A percentile compares a stretch with the other conserved stretches of the same genome.
Evolutionary conservation across 768 basidiomycete species (phyloP).

Genomic region (Russula virescens): DNA sequence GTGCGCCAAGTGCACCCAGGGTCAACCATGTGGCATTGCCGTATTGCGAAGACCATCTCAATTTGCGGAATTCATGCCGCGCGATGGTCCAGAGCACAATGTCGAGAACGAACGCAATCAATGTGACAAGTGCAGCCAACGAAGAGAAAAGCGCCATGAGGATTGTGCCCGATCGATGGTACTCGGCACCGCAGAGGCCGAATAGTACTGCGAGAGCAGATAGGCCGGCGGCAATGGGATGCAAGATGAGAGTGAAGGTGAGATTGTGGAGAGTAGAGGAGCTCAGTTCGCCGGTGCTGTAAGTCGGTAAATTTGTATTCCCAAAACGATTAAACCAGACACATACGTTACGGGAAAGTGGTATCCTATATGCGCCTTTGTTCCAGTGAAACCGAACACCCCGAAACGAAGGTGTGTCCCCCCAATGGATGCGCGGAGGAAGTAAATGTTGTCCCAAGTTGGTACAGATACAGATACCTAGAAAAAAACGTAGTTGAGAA

Average conservation of each 20-base stretch:
- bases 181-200: conserved; percentile 58
- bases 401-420: conserved; percentile 51
- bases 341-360: conserved; percentile 46
- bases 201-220: conserved; percentile 60
- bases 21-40: conserved; percentile 84
- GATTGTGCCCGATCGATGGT: conserved; percentile 66
- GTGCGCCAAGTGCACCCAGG: conserved; percentile 63
- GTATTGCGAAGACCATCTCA: conserved; percentile 46
- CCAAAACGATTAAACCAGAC: not conserved
- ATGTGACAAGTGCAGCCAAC: conserved; percentile 59
- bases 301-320: conserved; percentile 7
- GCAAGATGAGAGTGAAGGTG: conserved; percentile 67
- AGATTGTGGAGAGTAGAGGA: conserved; percentile 57
- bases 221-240: conserved; percentile 73
- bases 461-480: conserved; percentile 70
- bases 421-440: conserved; percentile 48
- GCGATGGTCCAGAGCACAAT: conserved; percentile 75
- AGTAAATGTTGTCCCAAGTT: conserved; percentile 66
- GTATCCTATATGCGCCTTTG: conserved; percentile 53
- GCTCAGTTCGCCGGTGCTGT: conserved; percentile 43
- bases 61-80: conserved; percentile 49
- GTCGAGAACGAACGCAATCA: conserved; percentile 71
- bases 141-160: conserved; percentile 67
- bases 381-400: conserved; percentile 72
- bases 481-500: not conserved